These are phyloP conservation scores for Pythium biforme DNA, from an alignment of 352 stramenopile species.

Conservation along the genomic window DNA sequence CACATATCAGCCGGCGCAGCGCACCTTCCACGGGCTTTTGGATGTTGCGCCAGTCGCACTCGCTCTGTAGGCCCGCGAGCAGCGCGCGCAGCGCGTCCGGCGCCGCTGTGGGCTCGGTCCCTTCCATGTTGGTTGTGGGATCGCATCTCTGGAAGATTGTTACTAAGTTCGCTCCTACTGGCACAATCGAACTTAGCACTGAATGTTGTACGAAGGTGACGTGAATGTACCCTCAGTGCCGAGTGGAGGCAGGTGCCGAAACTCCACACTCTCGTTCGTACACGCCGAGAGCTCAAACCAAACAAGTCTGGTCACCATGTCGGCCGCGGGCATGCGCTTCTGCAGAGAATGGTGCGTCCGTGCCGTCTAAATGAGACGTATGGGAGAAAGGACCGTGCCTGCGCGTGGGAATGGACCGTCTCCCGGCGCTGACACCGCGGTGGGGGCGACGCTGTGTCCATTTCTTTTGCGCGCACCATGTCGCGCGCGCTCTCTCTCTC, in stretches of 20 bases:
- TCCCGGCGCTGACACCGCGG: no score
- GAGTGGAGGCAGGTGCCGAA: conserved; percentile 16
- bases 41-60: conserved; percentile 66
- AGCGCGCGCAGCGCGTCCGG: conserved; percentile 16
- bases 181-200: conserved; percentile 10
- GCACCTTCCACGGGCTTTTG: conserved; percentile 46
- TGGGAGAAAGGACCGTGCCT: not conserved
- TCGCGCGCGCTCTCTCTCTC: no score
- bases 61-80: conserved; percentile 31
- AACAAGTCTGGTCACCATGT: conserved; percentile 37
- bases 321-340: conserved; percentile 85
- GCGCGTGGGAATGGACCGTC: no score
- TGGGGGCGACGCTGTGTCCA: no score
- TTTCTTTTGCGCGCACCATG: no score
- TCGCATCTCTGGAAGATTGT: conserved; percentile 12
- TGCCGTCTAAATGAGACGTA: not conserved
- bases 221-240: conserved; percentile 3
- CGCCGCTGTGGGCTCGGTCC: no score
- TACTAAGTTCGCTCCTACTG: conserved; percentile 8
- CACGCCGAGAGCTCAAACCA: not conserved
- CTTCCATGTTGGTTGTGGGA: not conserved
- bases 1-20: conserved; percentile 37
- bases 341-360: conserved; percentile 81
- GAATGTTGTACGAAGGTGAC: conserved; percentile 22
- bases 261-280: not conserved